phyloP scores from a whole-genome alignment of 108 stramenopile genomes.

The Stephanodiscus triporus region DNA sequence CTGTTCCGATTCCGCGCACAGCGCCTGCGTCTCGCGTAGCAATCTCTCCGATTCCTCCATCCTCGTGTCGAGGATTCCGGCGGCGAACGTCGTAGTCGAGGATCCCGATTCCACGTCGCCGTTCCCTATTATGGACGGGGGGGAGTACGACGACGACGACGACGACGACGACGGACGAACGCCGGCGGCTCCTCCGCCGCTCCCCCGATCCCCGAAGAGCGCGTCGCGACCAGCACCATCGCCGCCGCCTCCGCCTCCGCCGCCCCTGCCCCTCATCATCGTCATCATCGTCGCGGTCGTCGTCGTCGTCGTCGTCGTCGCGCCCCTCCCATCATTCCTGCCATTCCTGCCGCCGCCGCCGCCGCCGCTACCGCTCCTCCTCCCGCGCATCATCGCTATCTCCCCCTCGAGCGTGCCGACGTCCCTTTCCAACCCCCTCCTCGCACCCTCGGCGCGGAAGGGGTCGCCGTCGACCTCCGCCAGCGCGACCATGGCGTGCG shows the following conservation, averaged over 20 bases:
- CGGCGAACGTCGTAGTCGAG: too few species aligned
- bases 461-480: conserved; percentile 79
- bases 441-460: conserved; percentile 63
- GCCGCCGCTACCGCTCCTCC: conserved; percentile 9
- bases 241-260: conserved; percentile 2
- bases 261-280: not conserved
- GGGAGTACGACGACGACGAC: conserved; percentile 15
- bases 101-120: conserved; percentile 15
- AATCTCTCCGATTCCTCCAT: conserved; percentile 64
- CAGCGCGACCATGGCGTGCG: conserved; percentile 75
- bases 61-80: conserved; percentile 26
- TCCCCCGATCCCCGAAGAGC: not conserved
- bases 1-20: conserved; percentile 74
- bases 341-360: not conserved
- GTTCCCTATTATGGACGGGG: conserved; percentile 16
- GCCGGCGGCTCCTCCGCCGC: not conserved
- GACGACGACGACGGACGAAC: not conserved
- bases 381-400: conserved; percentile 57
- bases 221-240: not conserved
- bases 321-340: too few species aligned
- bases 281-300: too few species aligned
- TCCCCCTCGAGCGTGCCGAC: conserved; percentile 67
- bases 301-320: too few species aligned
- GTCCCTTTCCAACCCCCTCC: conserved; percentile 66
- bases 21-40: conserved; percentile 73